Evolutionary conservation across 371 early-diverging fungal genomes (phyloP).

Genomic region (Polyrhizophydium stewartii): DNA sequence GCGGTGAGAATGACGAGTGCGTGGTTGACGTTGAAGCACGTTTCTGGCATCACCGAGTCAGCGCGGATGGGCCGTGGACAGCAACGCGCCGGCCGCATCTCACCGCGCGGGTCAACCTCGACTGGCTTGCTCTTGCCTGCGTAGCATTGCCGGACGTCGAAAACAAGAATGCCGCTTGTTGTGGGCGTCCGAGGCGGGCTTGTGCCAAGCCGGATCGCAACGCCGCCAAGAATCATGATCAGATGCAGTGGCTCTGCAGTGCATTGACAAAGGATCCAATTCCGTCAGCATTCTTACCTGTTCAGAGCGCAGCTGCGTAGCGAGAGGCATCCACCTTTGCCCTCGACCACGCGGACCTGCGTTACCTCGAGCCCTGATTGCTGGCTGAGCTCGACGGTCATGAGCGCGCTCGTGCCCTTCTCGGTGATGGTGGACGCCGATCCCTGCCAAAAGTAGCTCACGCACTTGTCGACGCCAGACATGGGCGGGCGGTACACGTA

Average conservation of each 20-base stretch:
- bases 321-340: slow-evolving; percentile 30
- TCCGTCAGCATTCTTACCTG: not conserved
- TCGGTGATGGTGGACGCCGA: slow-evolving; percentile 17
- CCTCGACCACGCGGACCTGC: slow-evolving; percentile 27
- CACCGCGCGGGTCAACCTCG: slow-evolving; percentile 9
- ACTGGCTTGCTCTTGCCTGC: slow-evolving; percentile 8
- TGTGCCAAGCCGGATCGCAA: not conserved
- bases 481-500: slow-evolving; percentile 17
- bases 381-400: slow-evolving; percentile 26
- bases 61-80: too few species aligned
- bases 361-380: slow-evolving; percentile 17
- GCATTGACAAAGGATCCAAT: not conserved
- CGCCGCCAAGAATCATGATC: slow-evolving; percentile 5
- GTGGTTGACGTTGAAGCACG: slow-evolving; percentile 9
- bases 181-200: not conserved
- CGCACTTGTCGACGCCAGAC: slow-evolving; percentile 19
- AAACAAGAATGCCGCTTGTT: not conserved
- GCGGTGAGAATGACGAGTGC: not conserved
- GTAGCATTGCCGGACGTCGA: slow-evolving; percentile 16
- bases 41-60: too few species aligned
- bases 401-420: slow-evolving; percentile 31
- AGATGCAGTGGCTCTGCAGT: slow-evolving; percentile 23
- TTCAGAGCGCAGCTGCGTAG: too few species aligned
- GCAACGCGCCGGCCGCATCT: too few species aligned
- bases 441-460: slow-evolving; percentile 37